Evolutionary conservation across 306 rosid species (phyloP), one percentile per base, ranked within the genome.

Genomic region (Prunus kanzakura): DNA sequence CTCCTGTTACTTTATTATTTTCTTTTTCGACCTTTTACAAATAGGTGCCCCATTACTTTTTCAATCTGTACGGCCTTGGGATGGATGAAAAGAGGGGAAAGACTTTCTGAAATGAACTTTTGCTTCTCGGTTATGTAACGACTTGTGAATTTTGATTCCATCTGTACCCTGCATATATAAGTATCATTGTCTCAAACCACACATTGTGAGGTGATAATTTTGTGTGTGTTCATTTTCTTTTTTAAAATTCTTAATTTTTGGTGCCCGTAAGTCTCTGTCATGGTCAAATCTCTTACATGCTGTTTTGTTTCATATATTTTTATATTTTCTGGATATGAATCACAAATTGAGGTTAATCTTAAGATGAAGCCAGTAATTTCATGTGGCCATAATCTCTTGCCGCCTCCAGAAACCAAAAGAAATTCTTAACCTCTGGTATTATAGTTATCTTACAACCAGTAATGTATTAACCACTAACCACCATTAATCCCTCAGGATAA

Each of bases 81-180:
- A 79, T 80, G 77, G 62, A 76, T 72, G 86, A 71, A 85, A 71
- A 66, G 64, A 25, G 3, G 90, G 90, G 86, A 69, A 22, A 74
- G 81, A 82, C 82, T 82, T 73, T 50, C 74, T 73, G 79, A 76
- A 80, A 80, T 80, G 87, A 89, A 91, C 87, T 87, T 87, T 90
- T 87, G 89, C 78, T 75, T 72, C 87, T 14, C 69, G 81, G 83
- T 83, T 73, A 83, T 86, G 85, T 82, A 78, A 78, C 80, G 78
- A 82, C 69, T 80, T 73, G 74, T 73, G 25, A 79, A 69, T 85
- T 83, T 80, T 61, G 73, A 30, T 79, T 75, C 86, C 71, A 45
- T 78, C 71, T 74, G 29, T 72, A 7, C 20, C 62, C 14, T 74
- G 78, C 78, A 47, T 74, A 29, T 74, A 25, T 60, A 73, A 23